These are phyloP conservation scores for Leccinum boreale DNA, from an alignment of 768 basidiomycete species.

Conservation along the genomic window DNA sequence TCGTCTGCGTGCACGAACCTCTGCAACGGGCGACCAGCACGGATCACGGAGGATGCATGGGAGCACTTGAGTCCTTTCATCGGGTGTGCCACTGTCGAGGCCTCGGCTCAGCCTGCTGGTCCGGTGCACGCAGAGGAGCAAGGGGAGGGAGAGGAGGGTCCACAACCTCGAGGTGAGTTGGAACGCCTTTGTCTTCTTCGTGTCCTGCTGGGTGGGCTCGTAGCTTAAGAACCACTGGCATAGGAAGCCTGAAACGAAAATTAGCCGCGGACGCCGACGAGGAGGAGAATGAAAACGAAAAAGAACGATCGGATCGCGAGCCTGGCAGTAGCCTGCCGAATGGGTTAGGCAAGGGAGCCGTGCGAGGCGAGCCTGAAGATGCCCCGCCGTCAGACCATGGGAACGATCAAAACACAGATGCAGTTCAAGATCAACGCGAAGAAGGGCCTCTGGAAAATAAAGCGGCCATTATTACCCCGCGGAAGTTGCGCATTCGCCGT, in stretches of 20 bases:
- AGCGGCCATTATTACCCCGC: background rate
- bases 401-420: background rate
- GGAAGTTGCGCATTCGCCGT: constrained; percentile 2
- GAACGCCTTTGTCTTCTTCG: background rate
- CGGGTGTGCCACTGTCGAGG: constrained; percentile 22
- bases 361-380: background rate
- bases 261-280: background rate
- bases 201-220: too few species aligned
- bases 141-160: background rate
- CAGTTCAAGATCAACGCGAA: background rate
- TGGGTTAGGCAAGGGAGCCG: background rate
- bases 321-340: background rate
- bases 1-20: constrained; percentile 21
- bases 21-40: constrained; percentile 17
- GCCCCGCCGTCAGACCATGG: constrained; percentile 5
- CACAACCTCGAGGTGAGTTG: background rate
- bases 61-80: constrained; percentile 15
- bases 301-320: background rate
- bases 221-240: background rate
- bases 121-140: background rate
- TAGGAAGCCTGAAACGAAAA: background rate
- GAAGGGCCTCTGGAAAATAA: constrained; percentile 9
- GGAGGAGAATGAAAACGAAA: background rate
- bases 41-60: constrained; percentile 24
- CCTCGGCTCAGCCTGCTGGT: background rate